Conservation (phyloP, 768 basidiomycete genomes). For the Kwoniella heveanensis region DNA sequence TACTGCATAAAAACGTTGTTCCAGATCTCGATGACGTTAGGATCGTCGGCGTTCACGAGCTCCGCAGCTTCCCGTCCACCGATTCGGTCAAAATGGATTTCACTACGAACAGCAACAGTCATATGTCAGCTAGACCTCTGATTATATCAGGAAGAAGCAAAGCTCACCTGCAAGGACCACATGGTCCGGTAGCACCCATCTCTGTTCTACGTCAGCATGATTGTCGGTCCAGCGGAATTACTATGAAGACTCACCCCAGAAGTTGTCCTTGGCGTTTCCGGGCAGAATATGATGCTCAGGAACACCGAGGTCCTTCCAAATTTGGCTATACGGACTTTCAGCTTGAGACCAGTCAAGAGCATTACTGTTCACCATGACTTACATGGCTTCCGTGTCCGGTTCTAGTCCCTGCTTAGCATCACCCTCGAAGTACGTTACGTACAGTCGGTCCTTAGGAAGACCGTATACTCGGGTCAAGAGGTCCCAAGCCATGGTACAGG, state of each 20-base stretch:
- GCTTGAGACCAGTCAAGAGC: neutral
- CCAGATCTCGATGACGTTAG: constrained; percentile 92
- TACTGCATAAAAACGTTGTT: constrained; percentile 99
- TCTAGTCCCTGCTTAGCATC: constrained; percentile 80
- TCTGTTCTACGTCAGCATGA: constrained; percentile 60
- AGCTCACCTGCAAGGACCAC: constrained; percentile 80
- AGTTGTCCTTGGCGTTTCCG: constrained; percentile 95
- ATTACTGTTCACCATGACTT: constrained; percentile 18
- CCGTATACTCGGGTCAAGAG: constrained; percentile 85
- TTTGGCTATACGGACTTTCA: constrained; percentile 57
- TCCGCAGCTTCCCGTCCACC: constrained; percentile 94
- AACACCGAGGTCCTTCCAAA: constrained; percentile 87
- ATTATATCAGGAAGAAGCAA: neutral
- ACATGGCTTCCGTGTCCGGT: constrained; percentile 82
- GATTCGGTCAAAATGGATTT: constrained; percentile 95
- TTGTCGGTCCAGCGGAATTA: neutral
- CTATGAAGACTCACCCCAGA: constrained; percentile 76
- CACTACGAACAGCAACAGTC: constrained; percentile 50
- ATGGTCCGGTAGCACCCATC: constrained; percentile 98
- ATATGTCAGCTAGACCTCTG: neutral
- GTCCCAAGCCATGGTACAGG: constrained; percentile 90
- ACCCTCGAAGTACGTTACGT: constrained; percentile 97
- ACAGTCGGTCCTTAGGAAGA: constrained; percentile 84
- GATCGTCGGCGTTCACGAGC: constrained; percentile 94
- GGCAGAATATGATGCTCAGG: constrained; percentile 86